Base-by-base conservation (phyloP, 768 basidiomycete genomes). In the Kwoniella botswanensis region DNA sequence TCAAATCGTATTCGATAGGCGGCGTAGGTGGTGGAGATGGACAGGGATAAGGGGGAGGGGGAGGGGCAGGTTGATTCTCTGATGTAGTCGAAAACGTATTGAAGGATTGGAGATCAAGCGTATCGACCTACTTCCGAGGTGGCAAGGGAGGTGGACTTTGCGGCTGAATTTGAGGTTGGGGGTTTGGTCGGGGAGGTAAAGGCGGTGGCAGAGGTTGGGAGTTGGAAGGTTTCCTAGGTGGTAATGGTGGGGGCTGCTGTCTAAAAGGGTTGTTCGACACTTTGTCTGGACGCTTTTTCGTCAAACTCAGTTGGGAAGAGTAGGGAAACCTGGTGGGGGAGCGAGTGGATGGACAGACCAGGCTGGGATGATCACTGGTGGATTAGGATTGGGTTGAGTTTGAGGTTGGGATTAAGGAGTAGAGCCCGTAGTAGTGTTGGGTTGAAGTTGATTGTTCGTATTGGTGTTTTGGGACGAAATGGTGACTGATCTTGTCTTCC, bases 221-320 rank as follows among this genome's bases (percentile, higher is more conserved):
- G 50, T 52, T 52, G 2, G 50, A 52, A n/a, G 50, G 6, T 52
- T 52, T 52, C 50, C 50, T 52, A 52, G 50, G 50, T 15, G 50
- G 50, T 5, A 52, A 52, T 18, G 9, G 50, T 17, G 50, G 50
- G 0, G n/a, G 54, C 15, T 21, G 26, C 1, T 24, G 21, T 26
- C 57, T 58, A 4, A 50, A 50, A 50, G 46, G 46, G 46, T 50
- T 58, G 24, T 59, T 59, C 29, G 57, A 59, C 35, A 41, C 13
- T 41, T 41, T 41, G 57, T 26, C 5, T 17, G 46, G 12, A 9
- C 3, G 1, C 13, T 15, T 15, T 13, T 18, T 12, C 6, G 46
- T 15, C 15, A 7, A 7, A 9, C 35, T 35, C 18, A 50, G 15
- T 50, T 50, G 46, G 15, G 46, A 6, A 50, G 46, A 15, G 46